Conservation (phyloP, 176 grass and related monocot species). For the Aegilops tauschii region DNA sequence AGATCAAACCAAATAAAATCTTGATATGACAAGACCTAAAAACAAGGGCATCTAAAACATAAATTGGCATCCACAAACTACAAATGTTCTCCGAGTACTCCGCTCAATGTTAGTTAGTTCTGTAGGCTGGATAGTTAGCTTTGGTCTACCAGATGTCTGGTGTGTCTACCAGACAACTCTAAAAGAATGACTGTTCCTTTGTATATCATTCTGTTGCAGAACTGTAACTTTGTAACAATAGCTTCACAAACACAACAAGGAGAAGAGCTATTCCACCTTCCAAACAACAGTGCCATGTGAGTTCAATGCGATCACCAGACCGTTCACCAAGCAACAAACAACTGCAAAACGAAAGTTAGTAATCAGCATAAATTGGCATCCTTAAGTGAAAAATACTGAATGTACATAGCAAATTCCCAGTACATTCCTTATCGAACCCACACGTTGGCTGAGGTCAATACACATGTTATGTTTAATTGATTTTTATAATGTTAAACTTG, state of each 20-base stretch:
- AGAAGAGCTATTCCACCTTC: constrained; percentile 53
- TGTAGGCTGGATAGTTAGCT: not conserved
- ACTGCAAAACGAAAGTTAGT: constrained; percentile 46
- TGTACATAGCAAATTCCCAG: not conserved
- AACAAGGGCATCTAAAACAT: not conserved
- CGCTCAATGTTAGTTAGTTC: not conserved
- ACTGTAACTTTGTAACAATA: not conserved
- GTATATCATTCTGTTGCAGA: not conserved
- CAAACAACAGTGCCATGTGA: constrained; percentile 61
- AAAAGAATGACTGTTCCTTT: not conserved
- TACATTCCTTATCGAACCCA: no score
- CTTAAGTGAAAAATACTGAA: not conserved
- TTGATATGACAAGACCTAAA: not conserved
- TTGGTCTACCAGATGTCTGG: not conserved
- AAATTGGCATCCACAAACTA: not conserved
- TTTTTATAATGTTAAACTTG: not conserved
- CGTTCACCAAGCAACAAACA: constrained; percentile 89
- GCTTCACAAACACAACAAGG: not conserved
- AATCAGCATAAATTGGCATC: constrained; percentile 24
- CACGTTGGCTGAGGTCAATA: no score
- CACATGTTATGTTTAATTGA: no score
- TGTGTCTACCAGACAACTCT: not conserved
- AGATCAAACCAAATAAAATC: not conserved
- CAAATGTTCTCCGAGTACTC: not conserved
- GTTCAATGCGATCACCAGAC: constrained; percentile 66